Evolutionary conservation across 1,139 yeast genomes (phyloP).

Genomic region (Wickerhamomyces sp.): DNA sequence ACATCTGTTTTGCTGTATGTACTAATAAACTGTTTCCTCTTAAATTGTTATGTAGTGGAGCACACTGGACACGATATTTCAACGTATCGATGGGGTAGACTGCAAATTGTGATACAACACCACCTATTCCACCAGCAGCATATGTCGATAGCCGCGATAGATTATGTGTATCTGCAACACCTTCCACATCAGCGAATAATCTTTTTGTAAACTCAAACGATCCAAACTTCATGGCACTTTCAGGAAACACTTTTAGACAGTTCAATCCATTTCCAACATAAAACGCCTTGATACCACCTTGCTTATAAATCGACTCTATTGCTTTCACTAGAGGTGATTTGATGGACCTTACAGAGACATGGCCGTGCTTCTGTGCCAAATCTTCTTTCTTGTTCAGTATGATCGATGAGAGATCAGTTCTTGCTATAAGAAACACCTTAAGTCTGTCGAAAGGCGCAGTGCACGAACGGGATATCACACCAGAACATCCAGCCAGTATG

Average conservation of each 20-base stretch:
- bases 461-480: slow-evolving; percentile 94
- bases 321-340: slow-evolving; percentile 78
- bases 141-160: slow-evolving; percentile 78
- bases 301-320: slow-evolving; percentile 73
- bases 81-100: slow-evolving; percentile 97
- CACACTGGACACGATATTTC: slow-evolving; percentile 80
- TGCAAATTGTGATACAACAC: slow-evolving; percentile 85
- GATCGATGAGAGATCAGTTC: slow-evolving; percentile 76
- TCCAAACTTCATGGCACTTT: slow-evolving; percentile 96
- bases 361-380: slow-evolving; percentile 28
- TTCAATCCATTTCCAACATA: slow-evolving; percentile 95
- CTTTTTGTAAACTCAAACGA: slow-evolving; percentile 87
- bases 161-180: slow-evolving; percentile 66
- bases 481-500: slow-evolving; percentile 27
- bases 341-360: slow-evolving; percentile 33
- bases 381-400: slow-evolving; percentile 50
- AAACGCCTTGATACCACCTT: slow-evolving; percentile 83
- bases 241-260: slow-evolving; percentile 93
- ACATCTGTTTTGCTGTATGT: slow-evolving; percentile 73
- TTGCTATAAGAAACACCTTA: slow-evolving; percentile 88
- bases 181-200: slow-evolving; percentile 71
- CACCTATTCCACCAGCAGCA: slow-evolving; percentile 93
- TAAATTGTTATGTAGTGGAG: slow-evolving; percentile 55
- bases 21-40: slow-evolving; percentile 59
- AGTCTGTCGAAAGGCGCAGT: slow-evolving; percentile 97